Conservation (phyloP, 228 moss, liverwort and hornwort species). For the Sphagnum fallax region DNA sequence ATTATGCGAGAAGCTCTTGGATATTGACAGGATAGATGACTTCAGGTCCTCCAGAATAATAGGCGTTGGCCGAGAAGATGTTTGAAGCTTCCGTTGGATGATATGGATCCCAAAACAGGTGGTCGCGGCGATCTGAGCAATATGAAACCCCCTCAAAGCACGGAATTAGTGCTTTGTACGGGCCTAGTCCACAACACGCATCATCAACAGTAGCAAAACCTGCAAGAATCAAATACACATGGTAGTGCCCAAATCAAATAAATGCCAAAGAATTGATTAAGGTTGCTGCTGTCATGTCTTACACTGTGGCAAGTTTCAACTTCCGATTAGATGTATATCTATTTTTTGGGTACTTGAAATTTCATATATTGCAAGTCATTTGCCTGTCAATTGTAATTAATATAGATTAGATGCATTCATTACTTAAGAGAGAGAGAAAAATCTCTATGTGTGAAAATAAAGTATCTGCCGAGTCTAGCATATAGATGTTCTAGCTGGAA, state of each 20-base stretch:
- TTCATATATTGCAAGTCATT: background rate
- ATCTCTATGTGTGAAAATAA: too few species aligned
- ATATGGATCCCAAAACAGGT: constrained; percentile 47
- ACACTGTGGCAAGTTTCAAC: background rate
- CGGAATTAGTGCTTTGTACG: constrained; percentile 31
- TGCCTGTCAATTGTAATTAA: background rate
- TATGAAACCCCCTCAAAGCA: constrained; percentile 18
- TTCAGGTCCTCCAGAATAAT: constrained; percentile 19
- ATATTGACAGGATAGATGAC: constrained; percentile 29
- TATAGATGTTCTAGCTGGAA: too few species aligned
- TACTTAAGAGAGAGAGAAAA: too few species aligned
- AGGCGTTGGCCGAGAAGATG: constrained; percentile 9
- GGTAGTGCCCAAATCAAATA: too few species aligned
- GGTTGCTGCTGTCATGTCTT: background rate
- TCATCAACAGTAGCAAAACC: constrained; percentile 24
- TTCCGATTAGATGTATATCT: background rate
- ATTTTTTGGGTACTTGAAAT: background rate
- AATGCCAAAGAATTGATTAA: too few species aligned
- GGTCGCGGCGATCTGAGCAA: constrained; percentile 13
- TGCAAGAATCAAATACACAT: constrained; percentile 3
- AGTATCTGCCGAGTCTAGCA: too few species aligned
- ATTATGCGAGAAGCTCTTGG: constrained; percentile 24
- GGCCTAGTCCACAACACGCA: constrained; percentile 38
- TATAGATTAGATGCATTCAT: background rate
- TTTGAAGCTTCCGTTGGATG: constrained; percentile 37